Evolutionary conservation across 2,329 filamentous ascomycete species (phyloP), one percentile per base, ranked within the genome.

Genomic region (Helotiales sp.): DNA sequence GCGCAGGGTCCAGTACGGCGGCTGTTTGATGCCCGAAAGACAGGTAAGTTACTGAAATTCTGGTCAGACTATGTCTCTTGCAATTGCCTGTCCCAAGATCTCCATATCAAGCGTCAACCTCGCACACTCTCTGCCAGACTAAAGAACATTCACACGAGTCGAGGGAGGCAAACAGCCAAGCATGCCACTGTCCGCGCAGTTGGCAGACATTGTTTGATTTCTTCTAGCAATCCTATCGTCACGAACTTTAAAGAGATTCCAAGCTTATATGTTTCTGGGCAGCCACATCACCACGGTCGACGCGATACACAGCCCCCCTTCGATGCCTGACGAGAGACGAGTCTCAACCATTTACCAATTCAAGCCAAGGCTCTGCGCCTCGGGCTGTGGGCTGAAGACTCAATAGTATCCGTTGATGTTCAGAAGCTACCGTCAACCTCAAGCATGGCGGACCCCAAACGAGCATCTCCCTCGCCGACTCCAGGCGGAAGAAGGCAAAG

Each of bases 401-500:
- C n/a, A 53, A 60, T 46, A 48, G 31, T 30, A 52, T 59, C 24
- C 36, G 48, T 51, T 57, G 29, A 33, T 59, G 33, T 46, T 56
- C 55, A 64, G 53, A 54, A 54, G 15, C 49, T 38, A 46, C 29
- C 24, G 17, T 25, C 49, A 56, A 50, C 25, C 33, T 36, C 34
- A 52, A 65, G 52, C 56, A 70, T 70, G 68, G 57, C 66, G 24
- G 63, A 63, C 38, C 31, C 55, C 38, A 59, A 53, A 22, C 55
- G 55, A 51, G 52, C 61, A 12, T 65, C 66, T 29, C 65, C 67
- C 38, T 55, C 60, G 48, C 66, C 66, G 34, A 64, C 58, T 51
- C 60, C 64, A 49, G 67, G 64, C 54, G 64, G 66, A 30, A 60
- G 63, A 57, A 66, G 70, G 54, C 69, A 72, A 62, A 67, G 70